A percentile compares a stretch with the other conserved stretches of the same genome.
Conservation (phyloP, 345 rosid species). For the Eutrema heterophyllum region DNA sequence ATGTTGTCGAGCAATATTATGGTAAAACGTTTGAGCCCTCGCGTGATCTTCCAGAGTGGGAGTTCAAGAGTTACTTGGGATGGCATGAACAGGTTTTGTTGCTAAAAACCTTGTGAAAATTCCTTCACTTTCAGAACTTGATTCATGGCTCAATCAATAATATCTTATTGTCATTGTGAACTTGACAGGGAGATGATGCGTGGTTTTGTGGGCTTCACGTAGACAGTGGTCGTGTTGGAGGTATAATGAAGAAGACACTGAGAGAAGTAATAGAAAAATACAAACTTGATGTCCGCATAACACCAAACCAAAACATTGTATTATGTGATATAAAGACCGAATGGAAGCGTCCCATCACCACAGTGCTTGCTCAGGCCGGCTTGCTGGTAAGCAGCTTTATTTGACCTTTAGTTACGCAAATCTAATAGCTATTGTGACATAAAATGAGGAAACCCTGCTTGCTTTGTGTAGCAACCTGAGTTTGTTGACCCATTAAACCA, state of each 20-base stretch:
- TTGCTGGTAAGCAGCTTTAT: constrained; percentile 57
- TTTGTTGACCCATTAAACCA: constrained; percentile 82
- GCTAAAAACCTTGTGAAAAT: not conserved
- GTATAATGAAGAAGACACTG: constrained; percentile 81
- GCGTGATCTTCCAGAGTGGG: constrained; percentile 86
- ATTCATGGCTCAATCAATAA: not conserved
- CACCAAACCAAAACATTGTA: constrained; percentile 88
- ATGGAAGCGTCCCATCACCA: constrained; percentile 82
- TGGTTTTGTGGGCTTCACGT: constrained; percentile 90
- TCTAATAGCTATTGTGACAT: constrained; percentile 1
- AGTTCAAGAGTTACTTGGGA: constrained; percentile 92
- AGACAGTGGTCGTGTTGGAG: constrained; percentile 87
- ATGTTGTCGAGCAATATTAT: constrained; percentile 81
- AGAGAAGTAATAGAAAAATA: constrained; percentile 94
- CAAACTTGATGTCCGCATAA: constrained; percentile 73
- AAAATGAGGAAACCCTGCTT: not conserved
- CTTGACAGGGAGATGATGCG: constrained; percentile 72
- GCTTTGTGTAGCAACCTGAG: constrained; percentile 62
- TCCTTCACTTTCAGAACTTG: not conserved
- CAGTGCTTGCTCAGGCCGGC: constrained; percentile 88
- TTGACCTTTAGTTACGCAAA: not conserved
- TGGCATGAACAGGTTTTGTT: constrained; percentile 89
- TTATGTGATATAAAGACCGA: constrained; percentile 75
- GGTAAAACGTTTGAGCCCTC: constrained; percentile 85
- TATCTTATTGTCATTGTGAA: not conserved